Base-by-base conservation (phyloP, 1,139 yeast species). In the Lodderomyces pseudojiufengensis region DNA sequence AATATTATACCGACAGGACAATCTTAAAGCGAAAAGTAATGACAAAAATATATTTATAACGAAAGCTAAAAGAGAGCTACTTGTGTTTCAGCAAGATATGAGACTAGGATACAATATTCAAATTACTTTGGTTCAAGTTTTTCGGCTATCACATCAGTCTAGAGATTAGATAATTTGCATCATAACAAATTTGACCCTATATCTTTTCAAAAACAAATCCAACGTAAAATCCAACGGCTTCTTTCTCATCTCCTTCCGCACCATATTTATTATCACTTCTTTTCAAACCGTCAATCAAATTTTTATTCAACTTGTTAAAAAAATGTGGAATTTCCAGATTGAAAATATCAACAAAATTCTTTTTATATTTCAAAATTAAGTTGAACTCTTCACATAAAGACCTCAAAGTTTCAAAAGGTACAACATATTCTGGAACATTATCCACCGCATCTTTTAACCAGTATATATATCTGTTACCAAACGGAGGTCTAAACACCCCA, bases 361-460 rank as follows among this genome's bases (percentile, higher is more conserved):
- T 80, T 50, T 82, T 82, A 49, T 78, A 78, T 40, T 81, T 74
- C 41, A 94, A 63, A 38, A 78, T 81, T 48, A 92, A 61, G 16
- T 88, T 87, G 55, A 80, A 84, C 43, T 87, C 95, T 54, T 83
- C 90, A 33, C 95, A 94, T 35, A 88, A 62, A 41, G 82, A 76
- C 55, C 95, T 71, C 41, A 92, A 76, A 0, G 84, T 77, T 51
- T 92, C 97, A 61, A 92, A 88, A 0, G 97, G 98, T 5, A 92
- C 97, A n/a, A 92, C 94, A 53, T 85, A 92, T 54, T 92, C 99
- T 0, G 97, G 97, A 7, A 92, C 97, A 51, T 92, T 82, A 45
- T 87, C 97, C 33, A 92, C 94, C 0, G 99, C 98, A 61, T 92
- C 98, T 47, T 81, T 80, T 42, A 92, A 65, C 63, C 72, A 86